These are phyloP conservation scores for Rhizopogon sp. DNA, from an alignment of 768 basidiomycete species.

Conservation along the genomic window DNA sequence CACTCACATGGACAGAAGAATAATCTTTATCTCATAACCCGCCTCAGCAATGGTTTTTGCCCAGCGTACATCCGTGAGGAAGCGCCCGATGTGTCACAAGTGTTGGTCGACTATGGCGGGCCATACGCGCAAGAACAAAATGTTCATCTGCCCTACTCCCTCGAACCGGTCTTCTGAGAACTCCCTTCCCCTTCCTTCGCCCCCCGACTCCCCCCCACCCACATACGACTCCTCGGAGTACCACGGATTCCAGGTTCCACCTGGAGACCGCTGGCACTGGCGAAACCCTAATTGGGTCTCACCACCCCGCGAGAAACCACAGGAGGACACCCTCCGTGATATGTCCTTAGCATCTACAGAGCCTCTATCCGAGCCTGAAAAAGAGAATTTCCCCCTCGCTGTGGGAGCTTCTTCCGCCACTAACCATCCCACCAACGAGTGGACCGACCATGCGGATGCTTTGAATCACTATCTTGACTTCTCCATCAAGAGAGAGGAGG, in stretches of 20 bases:
- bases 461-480: not conserved
- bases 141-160: slow-evolving; percentile 22
- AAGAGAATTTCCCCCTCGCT: not conserved
- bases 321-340: not conserved
- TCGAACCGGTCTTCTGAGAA: slow-evolving; percentile 10
- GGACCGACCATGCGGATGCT: slow-evolving; percentile 1
- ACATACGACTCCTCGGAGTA: slow-evolving; percentile 4
- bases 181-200: slow-evolving; percentile 20
- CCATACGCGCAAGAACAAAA: slow-evolving; percentile 26
- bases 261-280: slow-evolving; percentile 28
- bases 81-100: slow-evolving; percentile 30
- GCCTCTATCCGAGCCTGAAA: slow-evolving; percentile 17
- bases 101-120: slow-evolving; percentile 28
- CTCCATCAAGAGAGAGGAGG: slow-evolving; percentile 1
- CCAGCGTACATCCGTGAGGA: slow-evolving; percentile 13
- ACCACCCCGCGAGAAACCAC: slow-evolving; percentile 19
- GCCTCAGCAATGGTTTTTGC: not conserved
- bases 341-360: slow-evolving; percentile 26
- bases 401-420: not conserved
- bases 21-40: not conserved
- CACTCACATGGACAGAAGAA: slow-evolving; percentile 2
- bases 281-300: slow-evolving; percentile 30
- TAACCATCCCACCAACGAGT: slow-evolving; percentile 5
- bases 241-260: slow-evolving; percentile 21
- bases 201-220: slow-evolving; percentile 25